Base-by-base conservation (phyloP, 352 stramenopile species). In the Detonula confervacea region DNA sequence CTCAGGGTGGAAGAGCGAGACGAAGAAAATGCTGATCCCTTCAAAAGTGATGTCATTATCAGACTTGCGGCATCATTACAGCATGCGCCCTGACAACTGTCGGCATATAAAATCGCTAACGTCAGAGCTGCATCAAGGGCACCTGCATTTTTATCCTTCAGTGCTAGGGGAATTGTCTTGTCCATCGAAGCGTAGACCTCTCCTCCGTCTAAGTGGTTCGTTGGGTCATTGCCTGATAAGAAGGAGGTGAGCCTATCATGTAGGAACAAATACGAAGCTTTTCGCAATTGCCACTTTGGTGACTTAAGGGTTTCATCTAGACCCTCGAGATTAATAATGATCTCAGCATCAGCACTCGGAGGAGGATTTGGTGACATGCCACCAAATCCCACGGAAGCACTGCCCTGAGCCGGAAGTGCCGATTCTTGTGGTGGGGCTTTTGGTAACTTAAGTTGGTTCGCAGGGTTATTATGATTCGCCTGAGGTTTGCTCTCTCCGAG, bases 221-320 rank as follows among this genome's bases (percentile, higher is more conserved):
- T 60, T 18, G 75, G 64, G 14, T 80, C 64, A 42, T 69, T 67
- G 5, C 37, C 57, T 55, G 46, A 39, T 25, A 79, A 51, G n/a
- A 66, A 4, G 47, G 77, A 71, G 0, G 52, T 25, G n/a, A 92
- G 67, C 61, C 80, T 63, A 20, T 82, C 27, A 8, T 71, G 42
- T 1, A 94, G 64, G 5, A 93, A 83, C 47, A 77, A 52, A 76
- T 93, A 95, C n/a, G 90, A 86, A 52, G 73, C 64, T 55, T 88
- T 91, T 64, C 90, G 61, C 18, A 91, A 25, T 67, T 95, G 88
- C 90, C 88, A 93, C 33, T 91, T 85, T 37, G 83, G 87, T 46
- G 86, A 85, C 16, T 71, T 77, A 22, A 95, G 33, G 22, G 73
- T 81, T 14, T 76, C 57, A 27, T 81, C 72, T 39, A 94, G 42